Base-by-base conservation (phyloP, 129 eudicot genomes). In the Tagetes patula region DNA sequence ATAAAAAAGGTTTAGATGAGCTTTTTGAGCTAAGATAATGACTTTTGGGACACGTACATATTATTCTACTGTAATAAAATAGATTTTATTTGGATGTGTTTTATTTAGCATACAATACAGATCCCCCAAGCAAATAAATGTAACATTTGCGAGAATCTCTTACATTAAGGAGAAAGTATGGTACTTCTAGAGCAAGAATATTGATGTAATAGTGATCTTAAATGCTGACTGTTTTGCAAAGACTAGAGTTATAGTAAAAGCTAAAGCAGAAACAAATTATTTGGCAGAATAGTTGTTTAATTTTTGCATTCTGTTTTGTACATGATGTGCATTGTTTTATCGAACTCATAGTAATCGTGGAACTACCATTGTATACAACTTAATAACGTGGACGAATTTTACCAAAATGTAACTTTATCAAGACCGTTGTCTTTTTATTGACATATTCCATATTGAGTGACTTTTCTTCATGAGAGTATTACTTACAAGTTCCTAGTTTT, bases 401-500 rank as follows among this genome's bases (percentile, higher is more conserved):
- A n/a, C 7, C 48, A 50, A 14, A 33, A 33, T 13, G 48, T 14
- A 38, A 70, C 12, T 65, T 65, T 20, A 38, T 53, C 8, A 8
- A 2, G 64, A 2, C 0, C 13, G 11, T 1, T 43, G 48, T 3
- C 32, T 58, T 58, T 6, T 58, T 58, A 32, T 32, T 58, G 40
- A 33, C 3, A 14, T 7, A 31, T 32, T 32, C 38, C 65, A 32
- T 32, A 32, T 59, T 2, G 30, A 32, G 39, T 11, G 13, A 59
- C 40, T 32, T 3, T 59, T 59, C 2, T 1, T 59, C 40, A 30
- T 32, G 65, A 30, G 55, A 42, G 34, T 27, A 56, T 54, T 55
- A 71, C 36, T 71, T 10, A 70, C 11, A 58, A 30, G 67, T 39
- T 56, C 50, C 65, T 50, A 53, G 74, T 37, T 27, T 54, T 53